These are phyloP conservation scores for Neonectria sp. DNA, from an alignment of 2,329 filamentous ascomycete genomes.

Conservation along the genomic window DNA sequence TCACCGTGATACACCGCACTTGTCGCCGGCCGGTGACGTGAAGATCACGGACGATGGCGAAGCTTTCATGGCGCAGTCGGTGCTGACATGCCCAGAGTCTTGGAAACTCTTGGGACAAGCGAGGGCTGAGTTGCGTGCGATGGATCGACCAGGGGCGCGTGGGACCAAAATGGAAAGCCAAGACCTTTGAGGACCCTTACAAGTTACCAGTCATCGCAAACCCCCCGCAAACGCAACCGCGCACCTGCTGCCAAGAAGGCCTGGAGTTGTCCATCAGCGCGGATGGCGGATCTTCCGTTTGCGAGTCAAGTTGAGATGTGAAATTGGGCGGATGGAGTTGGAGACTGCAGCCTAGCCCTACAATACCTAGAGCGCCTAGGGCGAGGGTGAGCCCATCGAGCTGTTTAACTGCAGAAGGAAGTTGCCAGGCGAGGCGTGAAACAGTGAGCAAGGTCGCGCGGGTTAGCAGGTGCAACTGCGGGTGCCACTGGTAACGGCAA, in stretches of 20 bases:
- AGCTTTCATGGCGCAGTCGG: conserved; percentile 22
- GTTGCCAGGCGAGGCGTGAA: conserved; percentile 18
- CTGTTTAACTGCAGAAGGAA: conserved; percentile 28
- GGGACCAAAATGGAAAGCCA: conserved; percentile 15
- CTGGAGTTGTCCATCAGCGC: conserved; percentile 8
- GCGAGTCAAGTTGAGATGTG: conserved; percentile 19
- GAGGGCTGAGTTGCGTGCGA: conserved; percentile 12
- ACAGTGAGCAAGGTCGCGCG: conserved; percentile 4
- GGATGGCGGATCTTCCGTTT: not conserved
- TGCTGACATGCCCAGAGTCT: conserved; percentile 5
- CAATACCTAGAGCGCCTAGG: conserved; percentile 16
- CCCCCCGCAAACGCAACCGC: conserved; percentile 1
- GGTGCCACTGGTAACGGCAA: not conserved
- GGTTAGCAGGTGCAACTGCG: conserved; percentile 6
- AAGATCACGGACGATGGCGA: conserved; percentile 12
- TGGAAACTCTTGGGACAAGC: conserved; percentile 8
- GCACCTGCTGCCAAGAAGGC: conserved; percentile 15
- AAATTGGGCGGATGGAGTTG: conserved; percentile 19
- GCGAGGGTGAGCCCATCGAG: conserved; percentile 12
- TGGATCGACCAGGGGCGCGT: conserved; percentile 19
- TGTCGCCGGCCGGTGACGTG: conserved; percentile 14
- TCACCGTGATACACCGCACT: conserved; percentile 20
- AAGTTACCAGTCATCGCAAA: conserved; percentile 4
- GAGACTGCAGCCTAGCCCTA: conserved; percentile 15
- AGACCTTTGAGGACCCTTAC: conserved; percentile 6